Percentiles rank a stretch among this genome's conserved stretches.
These are phyloP conservation scores for Arthrobotrys sphaeroides DNA, from an alignment of 2,329 filamentous ascomycete species.

Conservation along the genomic window DNA sequence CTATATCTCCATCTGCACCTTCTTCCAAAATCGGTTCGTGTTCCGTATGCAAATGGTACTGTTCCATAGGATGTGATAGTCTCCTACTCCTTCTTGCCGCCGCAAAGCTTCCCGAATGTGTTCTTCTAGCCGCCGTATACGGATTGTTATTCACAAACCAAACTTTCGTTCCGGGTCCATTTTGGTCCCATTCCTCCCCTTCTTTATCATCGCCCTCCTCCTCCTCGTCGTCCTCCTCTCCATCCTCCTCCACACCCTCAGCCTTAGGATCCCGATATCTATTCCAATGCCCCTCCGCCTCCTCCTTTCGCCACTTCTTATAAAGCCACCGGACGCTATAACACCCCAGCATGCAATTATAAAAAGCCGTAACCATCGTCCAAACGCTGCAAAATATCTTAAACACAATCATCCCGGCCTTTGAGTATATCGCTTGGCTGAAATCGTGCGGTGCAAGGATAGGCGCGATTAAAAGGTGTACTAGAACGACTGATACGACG, in stretches of 20 bases:
- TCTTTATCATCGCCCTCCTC: not conserved
- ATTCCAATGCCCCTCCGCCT: conserved; percentile 33
- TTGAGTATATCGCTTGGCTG: not conserved
- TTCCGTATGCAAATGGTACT: conserved; percentile 4
- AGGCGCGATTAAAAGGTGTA: conserved; percentile 28
- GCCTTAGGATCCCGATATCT: conserved; percentile 33
- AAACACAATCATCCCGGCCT: conserved; percentile 6
- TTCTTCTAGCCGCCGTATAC: conserved; percentile 46
- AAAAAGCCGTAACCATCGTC: conserved; percentile 32
- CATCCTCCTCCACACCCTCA: not conserved
- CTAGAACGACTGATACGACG: conserved; percentile 18
- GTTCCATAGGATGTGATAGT: conserved; percentile 7
- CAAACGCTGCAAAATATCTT: conserved; percentile 33
- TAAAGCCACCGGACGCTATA: not conserved
- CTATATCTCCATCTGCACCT: not conserved
- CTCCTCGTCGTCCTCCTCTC: not conserved
- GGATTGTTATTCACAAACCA: conserved; percentile 49
- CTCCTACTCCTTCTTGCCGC: conserved; percentile 33
- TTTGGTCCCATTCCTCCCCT: not conserved
- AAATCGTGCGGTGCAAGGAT: conserved; percentile 29
- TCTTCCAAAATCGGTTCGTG: conserved; percentile 40
- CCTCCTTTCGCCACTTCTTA: conserved; percentile 25
- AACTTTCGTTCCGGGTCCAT: conserved; percentile 16
- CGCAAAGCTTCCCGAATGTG: conserved; percentile 37
- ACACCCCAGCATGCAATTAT: conserved; percentile 27